Conservation (phyloP, 1,139 yeast genomes). For the Saccharomycopsis hybrid region DNA sequence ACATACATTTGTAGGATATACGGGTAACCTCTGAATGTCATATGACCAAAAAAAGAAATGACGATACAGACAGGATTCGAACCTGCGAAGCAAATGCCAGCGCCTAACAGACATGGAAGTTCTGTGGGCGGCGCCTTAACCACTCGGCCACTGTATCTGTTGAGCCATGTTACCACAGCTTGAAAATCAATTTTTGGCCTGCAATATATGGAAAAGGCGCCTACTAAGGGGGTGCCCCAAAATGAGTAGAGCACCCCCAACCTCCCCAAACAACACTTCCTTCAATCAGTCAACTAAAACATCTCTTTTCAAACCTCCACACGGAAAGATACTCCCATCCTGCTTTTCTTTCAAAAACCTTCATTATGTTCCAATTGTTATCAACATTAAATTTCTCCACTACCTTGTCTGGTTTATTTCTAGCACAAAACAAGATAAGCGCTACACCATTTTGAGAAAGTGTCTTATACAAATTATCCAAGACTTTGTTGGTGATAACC, state of each 20-base stretch:
- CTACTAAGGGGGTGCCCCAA: neutral
- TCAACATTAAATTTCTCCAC: constrained; percentile 26
- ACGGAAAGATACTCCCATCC: constrained; percentile 96
- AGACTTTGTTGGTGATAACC: constrained; percentile 65
- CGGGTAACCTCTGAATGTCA: neutral
- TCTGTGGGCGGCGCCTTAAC: constrained; percentile 18
- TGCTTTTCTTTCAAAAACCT: constrained; percentile 63
- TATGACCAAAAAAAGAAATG: constrained; percentile 30
- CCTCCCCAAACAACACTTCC: neutral
- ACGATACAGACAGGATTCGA: constrained; percentile 73
- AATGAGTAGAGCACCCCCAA: too few species aligned
- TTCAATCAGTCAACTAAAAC: neutral
- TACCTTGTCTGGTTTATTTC: constrained; percentile 70
- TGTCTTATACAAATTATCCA: constrained; percentile 43
- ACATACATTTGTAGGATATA: too few species aligned
- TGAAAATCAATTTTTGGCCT: neutral
- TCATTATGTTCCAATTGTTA: constrained; percentile 42
- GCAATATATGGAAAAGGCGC: neutral
- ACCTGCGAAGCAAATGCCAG: constrained; percentile 42
- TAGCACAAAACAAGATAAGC: constrained; percentile 77
- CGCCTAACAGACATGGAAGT: constrained; percentile 15
- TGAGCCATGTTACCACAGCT: neutral
- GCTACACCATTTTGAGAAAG: constrained; percentile 62
- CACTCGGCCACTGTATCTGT: constrained; percentile 15
- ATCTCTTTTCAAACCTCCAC: constrained; percentile 30